Percentiles rank a stretch among this genome's conserved stretches.
phyloP scores from a whole-genome alignment of 352 stramenopile species.

The Phytophthora litchii region DNA sequence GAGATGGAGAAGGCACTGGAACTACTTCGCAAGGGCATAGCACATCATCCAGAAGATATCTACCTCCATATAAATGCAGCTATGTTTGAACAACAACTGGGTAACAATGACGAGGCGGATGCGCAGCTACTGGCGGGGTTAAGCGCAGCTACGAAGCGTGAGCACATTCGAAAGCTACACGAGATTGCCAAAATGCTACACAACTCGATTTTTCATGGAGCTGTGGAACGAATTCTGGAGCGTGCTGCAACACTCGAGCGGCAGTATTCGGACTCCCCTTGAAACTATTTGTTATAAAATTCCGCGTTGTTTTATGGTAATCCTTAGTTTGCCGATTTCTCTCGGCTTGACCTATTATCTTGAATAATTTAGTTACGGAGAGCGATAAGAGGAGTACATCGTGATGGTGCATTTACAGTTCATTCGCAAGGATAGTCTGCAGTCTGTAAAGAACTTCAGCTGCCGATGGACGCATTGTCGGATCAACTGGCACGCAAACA shows the following conservation, averaged over 20 bases:
- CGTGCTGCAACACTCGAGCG: conserved; percentile 22
- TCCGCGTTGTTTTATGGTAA: too few species aligned
- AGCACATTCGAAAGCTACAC: conserved; percentile 26
- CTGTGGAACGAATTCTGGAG: conserved; percentile 30
- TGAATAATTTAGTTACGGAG: too few species aligned
- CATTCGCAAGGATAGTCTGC: conserved; percentile 16
- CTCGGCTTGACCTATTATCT: too few species aligned
- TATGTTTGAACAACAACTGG: conserved; percentile 34
- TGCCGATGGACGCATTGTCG: conserved; percentile 19
- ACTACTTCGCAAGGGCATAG: conserved; percentile 41
- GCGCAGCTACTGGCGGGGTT: conserved; percentile 31
- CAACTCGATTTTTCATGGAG: conserved; percentile 5
- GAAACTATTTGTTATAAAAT: not conserved
- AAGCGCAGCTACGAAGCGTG: conserved; percentile 19
- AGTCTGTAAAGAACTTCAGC: conserved; percentile 31
- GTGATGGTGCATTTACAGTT: conserved; percentile 4
- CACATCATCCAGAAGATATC: conserved; percentile 39
- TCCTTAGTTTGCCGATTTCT: too few species aligned
- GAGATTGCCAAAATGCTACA: conserved; percentile 20
- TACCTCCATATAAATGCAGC: conserved; percentile 60
- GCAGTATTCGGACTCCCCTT: conserved; percentile 1
- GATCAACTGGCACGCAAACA: conserved; percentile 23
- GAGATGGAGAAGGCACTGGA: conserved; percentile 37
- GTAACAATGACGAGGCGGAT: conserved; percentile 24
- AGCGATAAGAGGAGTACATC: too few species aligned